Conservation (phyloP, 2,329 filamentous ascomycete genomes). For the Diaporthe ilicicola region DNA sequence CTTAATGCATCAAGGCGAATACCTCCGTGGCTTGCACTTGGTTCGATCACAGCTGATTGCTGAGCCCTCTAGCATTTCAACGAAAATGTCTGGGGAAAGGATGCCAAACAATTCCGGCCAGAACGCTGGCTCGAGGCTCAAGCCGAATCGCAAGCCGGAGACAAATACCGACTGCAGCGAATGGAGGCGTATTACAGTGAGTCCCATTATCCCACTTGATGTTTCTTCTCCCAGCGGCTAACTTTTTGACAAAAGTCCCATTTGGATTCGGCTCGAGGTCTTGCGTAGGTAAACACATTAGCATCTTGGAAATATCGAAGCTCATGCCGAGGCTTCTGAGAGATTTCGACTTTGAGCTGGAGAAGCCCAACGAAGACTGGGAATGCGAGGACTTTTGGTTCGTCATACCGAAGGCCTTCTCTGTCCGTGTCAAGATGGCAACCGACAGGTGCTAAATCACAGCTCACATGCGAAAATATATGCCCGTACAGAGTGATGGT, state of each 20-base stretch:
- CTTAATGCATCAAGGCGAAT: background rate
- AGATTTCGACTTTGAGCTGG: slow-evolving; percentile 30
- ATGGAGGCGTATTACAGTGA: slow-evolving; percentile 29
- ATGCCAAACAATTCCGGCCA: slow-evolving; percentile 27
- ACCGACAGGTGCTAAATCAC: background rate
- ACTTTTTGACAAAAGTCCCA: background rate
- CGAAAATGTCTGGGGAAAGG: slow-evolving; percentile 26
- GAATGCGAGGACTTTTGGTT: slow-evolving; percentile 24
- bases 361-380: slow-evolving; percentile 20
- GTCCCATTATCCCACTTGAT: background rate
- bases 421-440: slow-evolving; percentile 13
- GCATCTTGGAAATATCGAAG: slow-evolving; percentile 30
- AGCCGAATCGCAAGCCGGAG: slow-evolving; percentile 5
- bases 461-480: too few relatives aligned
- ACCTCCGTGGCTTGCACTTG: background rate
- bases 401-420: slow-evolving; percentile 23
- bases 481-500: too few relatives aligned
- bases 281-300: slow-evolving; percentile 29
- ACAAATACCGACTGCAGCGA: slow-evolving; percentile 20
- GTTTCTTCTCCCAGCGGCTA: background rate
- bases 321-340: slow-evolving; percentile 28
- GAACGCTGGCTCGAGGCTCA: slow-evolving; percentile 31
- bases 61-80: slow-evolving; percentile 17
- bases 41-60: background rate
- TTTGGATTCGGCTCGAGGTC: slow-evolving; percentile 28